Evolutionary conservation across 768 basidiomycete genomes (phyloP).

Genomic region (Lactarius sanguifluus): DNA sequence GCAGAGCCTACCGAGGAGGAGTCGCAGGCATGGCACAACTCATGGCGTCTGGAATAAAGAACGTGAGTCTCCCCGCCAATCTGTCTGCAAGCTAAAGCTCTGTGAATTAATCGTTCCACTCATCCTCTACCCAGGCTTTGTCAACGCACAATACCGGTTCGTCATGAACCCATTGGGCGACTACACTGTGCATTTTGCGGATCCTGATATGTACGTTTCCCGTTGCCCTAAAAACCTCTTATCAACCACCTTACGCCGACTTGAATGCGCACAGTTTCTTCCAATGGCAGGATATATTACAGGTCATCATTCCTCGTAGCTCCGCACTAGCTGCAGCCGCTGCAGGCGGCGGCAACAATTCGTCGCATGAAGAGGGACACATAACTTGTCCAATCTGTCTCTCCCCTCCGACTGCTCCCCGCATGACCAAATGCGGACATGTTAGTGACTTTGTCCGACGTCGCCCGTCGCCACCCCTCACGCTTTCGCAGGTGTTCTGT

Average conservation of each 20-base stretch:
- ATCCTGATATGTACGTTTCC: conserved; percentile 86
- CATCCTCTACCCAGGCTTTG: conserved; percentile 63
- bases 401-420: conserved; percentile 81
- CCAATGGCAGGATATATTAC: conserved; percentile 94
- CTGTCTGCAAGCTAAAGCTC: neutral
- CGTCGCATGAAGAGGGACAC: conserved; percentile 54
- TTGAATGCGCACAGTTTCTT: conserved; percentile 61
- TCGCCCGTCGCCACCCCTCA: conserved; percentile 24
- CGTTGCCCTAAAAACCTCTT: conserved; percentile 36
- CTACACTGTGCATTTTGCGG: conserved; percentile 94
- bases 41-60: conserved; percentile 87
- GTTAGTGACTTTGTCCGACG: conserved; percentile 50
- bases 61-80: conserved; percentile 55
- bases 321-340: conserved; percentile 67
- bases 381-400: conserved; percentile 94
- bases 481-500: conserved; percentile 73
- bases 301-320: conserved; percentile 87
- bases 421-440: conserved; percentile 98
- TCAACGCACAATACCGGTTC: conserved; percentile 96
- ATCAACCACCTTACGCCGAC: conserved; percentile 25
- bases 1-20: conserved; percentile 66
- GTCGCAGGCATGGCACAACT: conserved; percentile 61
- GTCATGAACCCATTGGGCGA: conserved; percentile 90
- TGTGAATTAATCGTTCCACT: conserved; percentile 26
- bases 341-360: conserved; percentile 44